A percentile compares a stretch with the other conserved stretches of the same genome.
phyloP scores from a whole-genome alignment of 805 yeast species.

The Myxozyma nipponensis region DNA sequence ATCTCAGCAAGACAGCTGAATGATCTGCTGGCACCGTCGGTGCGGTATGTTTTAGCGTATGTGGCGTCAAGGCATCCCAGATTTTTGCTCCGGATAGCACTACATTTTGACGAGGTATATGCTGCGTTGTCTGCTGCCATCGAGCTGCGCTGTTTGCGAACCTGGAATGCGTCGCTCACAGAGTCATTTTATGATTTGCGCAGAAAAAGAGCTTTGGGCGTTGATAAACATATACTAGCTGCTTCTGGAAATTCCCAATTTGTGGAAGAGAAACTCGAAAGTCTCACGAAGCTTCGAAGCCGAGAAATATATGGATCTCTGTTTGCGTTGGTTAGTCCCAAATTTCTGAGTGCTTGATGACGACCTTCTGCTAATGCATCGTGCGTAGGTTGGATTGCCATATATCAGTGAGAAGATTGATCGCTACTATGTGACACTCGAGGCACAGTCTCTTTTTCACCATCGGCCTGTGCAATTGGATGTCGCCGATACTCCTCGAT shows the following conservation, averaged over 20 bases:
- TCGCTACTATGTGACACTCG: conserved; percentile 56
- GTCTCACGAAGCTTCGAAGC: conserved; percentile 48
- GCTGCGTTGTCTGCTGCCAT: conserved; percentile 55
- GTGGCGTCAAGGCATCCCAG: conserved; percentile 77
- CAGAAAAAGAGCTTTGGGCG: conserved; percentile 44
- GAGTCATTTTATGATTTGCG: conserved; percentile 91
- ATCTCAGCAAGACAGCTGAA: conserved; percentile 78
- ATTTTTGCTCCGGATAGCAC: conserved; percentile 55
- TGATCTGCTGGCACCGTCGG: conserved; percentile 71
- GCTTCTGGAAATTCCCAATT: conserved; percentile 32
- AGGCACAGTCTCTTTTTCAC: conserved; percentile 55
- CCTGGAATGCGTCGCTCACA: conserved; percentile 82
- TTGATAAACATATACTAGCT: conserved; percentile 31
- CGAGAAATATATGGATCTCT: conserved; percentile 55
- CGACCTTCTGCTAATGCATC: conserved; percentile 36
- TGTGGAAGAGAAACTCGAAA: conserved; percentile 31
- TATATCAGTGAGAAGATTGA: conserved; percentile 69
- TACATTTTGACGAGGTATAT: conserved; percentile 74
- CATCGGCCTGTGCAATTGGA: conserved; percentile 38
- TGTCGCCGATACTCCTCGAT: conserved; percentile 13
- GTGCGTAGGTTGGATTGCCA: conserved; percentile 54
- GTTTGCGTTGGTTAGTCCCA: conserved; percentile 31
- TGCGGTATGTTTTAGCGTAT: conserved; percentile 73
- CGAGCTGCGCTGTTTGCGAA: conserved; percentile 65
- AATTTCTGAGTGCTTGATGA: neutral